Percentiles rank a stretch among this genome's conserved stretches.
These are phyloP conservation scores for Xylaria cubensis DNA, from an alignment of 495 filamentous ascomycete genomes.

Conservation along the genomic window DNA sequence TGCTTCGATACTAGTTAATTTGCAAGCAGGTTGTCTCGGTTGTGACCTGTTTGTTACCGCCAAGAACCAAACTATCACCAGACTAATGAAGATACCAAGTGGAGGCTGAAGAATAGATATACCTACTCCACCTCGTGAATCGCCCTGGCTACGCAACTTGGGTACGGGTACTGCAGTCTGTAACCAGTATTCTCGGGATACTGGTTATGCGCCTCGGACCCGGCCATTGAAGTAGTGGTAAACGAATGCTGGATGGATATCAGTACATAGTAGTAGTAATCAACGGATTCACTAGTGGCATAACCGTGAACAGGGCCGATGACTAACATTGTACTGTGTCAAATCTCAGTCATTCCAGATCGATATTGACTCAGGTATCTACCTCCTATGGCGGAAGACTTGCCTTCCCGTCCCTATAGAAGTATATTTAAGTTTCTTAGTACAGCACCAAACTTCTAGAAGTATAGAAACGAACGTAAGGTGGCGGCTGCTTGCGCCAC, in stretches of 20 bases:
- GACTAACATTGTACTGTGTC: neutral
- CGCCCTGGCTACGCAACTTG: neutral
- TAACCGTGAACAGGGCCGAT: slow-evolving; percentile 6
- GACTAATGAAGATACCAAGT: neutral
- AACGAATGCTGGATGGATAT: neutral
- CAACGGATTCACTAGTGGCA: neutral
- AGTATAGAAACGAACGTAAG: neutral
- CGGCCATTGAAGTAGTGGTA: neutral
- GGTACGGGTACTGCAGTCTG: neutral
- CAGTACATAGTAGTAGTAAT: neutral
- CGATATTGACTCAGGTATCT: neutral
- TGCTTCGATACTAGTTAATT: neutral
- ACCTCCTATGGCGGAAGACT: neutral
- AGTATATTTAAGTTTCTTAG: slow-evolving; percentile 1
- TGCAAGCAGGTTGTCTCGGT: neutral
- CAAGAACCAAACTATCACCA: slow-evolving; percentile 2
- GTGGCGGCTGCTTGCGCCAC: slow-evolving; percentile 5
- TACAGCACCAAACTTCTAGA: slow-evolving; percentile 11
- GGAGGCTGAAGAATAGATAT: neutral
- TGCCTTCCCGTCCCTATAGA: neutral
- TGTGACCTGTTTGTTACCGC: neutral
- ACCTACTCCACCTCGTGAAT: slow-evolving; percentile 2
- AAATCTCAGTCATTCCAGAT: neutral
- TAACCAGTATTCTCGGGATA: neutral
- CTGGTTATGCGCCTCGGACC: neutral